Base-by-base conservation (phyloP, 345 rosid genomes). In the Lepidium aucheri region DNA sequence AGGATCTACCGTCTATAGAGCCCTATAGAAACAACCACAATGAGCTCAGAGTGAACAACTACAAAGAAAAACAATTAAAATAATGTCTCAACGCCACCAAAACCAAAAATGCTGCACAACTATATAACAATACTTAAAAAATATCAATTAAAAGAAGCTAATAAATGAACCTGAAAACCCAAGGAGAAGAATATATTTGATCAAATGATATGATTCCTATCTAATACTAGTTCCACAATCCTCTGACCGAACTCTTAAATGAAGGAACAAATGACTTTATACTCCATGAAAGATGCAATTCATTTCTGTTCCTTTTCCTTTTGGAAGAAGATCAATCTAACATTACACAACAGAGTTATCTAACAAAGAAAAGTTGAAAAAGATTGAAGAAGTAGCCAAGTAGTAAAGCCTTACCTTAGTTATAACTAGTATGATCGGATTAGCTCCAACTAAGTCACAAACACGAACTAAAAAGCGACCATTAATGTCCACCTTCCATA, bases 321-420 rank as follows among this genome's bases (percentile, higher is more conserved):
- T 93, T 1, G 98, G 98, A 73, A 93, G 97, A 44, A 90, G 92
- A 82, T 90, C 98, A 38, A 93, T 73, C 96, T 90, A 66, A 60
- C 40, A 74, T 50, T 41, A 55, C 18, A 78, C 70, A 62, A 7
- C 32, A 57, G 62, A 17, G 36, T 64, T 55, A 59, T 52, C 11
- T 64, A 47, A 3, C 30, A 6, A 28, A 42, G 35, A 58, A 53
- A 35, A 16, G 26, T 8, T 20, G 15, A 43, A 68, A n/a, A 53
- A 6, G 6, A 60, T 15, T 45, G 26, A 36, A 12, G 12, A 51
- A 33, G 8, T 24, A 63, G n/a, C 3, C 44, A 53, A 4, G 26
- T 22, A 6, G 35, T 16, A 16, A 5, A 12, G 15, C 9, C 41
- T 45, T 53, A 89, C 98, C 96, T 93, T 93, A 32, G 98, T 93